Evolutionary conservation across 768 basidiomycete genomes (phyloP), one percentile per base, ranked within the genome.

Genomic region (Mycena epipterygia): DNA sequence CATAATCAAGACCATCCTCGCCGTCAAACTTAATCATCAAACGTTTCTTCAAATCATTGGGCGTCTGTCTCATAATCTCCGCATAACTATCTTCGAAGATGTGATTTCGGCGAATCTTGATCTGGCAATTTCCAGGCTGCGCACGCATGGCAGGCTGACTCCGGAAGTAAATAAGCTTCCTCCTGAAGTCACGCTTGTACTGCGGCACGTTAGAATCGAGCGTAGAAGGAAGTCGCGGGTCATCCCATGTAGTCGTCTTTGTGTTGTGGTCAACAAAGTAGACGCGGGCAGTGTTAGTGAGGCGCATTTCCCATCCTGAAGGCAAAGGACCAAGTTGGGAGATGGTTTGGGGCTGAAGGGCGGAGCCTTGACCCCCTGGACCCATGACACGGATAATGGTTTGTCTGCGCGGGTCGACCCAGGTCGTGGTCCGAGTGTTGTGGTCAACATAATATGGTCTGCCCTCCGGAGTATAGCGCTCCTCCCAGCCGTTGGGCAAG

Each of bases 231-330:
- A 95, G 82, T 60, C 98, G 95, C 23, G 97, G 97, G 80, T 99
- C 98, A 80, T 99, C 98, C 98, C 98, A 99, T 1, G 98, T 99
- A 33, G 98, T 99, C 35, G 98, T 99, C 89, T 99, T 98, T 64
- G 98, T 99, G 84, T 99, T 99, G 85, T 99, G 98, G 81, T 99
- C 98, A 61, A 99, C 98, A 79, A 99, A 99, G 86, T 99, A 99
- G 9, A 99, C 98, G 55, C 98, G 92, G 2, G 98, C 97, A 1
- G 98, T 99, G 5, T 95, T 93, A 8, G 98, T 99, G 60, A 99
- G 93, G 52, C 98, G 95, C 98, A 99, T 99, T 82, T 99, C 98
- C 98, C 98, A 99, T 64, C 98, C 98, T 46, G 95, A 96, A 5
- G 98, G 98, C 25, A 99, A 82, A 32, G 98, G 98, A 3, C 98